Base-by-base conservation (phyloP, 2,329 filamentous ascomycete genomes). In the Zasmidium citrigriseum region DNA sequence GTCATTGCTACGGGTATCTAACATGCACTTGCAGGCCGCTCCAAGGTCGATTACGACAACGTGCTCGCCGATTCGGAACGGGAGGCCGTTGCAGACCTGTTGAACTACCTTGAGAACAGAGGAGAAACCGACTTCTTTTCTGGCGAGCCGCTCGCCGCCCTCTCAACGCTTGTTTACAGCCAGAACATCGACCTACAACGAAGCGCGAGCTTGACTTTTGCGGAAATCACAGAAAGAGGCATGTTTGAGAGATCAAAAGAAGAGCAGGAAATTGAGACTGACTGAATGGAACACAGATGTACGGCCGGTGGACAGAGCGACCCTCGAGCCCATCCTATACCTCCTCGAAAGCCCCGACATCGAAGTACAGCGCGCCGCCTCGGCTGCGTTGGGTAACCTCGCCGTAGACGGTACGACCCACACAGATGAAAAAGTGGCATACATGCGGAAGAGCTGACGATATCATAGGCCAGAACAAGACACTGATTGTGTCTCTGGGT, bases 141-240 rank as follows among this genome's bases (percentile, higher is more conserved):
- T 38, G 95, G 95, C 77, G 93, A 97, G 72, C 95, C 95, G 47
- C 86, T 99, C 58, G 89, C 90, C 77, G 93, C 95, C 47, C 81
- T 99, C 57, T 97, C 91, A 77, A 99, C 93, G 12, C 85, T 99
- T 23, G 95, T 99, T 58, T 99, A 96, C 76, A 99, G 95, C 58
- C 93, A 98, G 77, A 99, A 99, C 79, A 93, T 99, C 74, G 95
- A 99, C 75, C 83, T 99, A 54, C 95, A 99, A 79, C 86, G 95
- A 66, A 98, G 95, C 78, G 95, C 95, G 54, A 98, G 93, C 75
- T 85, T 99, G 76, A 99, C 95, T 2, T 99, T 99, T 82, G 95
- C 95, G 60, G 95, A 99, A 76, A 99, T 99, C 67, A 99, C 95
- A 41, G 95, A 99, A 78, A 81, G 93, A 91, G 93, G 95, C 97